Evolutionary conservation across 2,329 filamentous ascomycete species (phyloP), one percentile per base, ranked within the genome.

Genomic region (Dactylellina parvicollis): DNA sequence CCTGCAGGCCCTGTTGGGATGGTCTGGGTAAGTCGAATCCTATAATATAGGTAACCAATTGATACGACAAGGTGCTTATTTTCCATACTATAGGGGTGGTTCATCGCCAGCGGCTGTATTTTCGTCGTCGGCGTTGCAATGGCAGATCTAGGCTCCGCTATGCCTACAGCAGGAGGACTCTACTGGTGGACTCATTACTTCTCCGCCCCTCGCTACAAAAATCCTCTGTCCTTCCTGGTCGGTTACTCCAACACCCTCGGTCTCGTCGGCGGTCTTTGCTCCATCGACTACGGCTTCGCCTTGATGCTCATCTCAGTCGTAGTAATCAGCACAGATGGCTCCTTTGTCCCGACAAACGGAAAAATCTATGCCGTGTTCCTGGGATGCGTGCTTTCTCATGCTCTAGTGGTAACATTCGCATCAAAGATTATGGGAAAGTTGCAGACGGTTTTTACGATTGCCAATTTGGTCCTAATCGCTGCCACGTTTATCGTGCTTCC

Each of bases 181-280:
- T 87, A 87, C 77, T 88, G 82, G 80, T 84, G 85, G 84, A 86
- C 86, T 5, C 86, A 88, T 75, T 86, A 86, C 78, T 87, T 87
- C 77, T 83, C 84, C 9, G 83, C 82, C 1, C 83, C 84, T 1
- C 83, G 83, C 40, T 85, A 82, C 71, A 83, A 85, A 73, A 87
- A 87, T 77, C 83, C 85, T 2, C 78, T 88, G n/a, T 4, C 69
- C 14, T 73, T 73, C 42, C 47, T 73, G n/a, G 69, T 73, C 40
- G 69, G 69, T 24, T 73, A 73, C 30, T 73, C 69, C 20, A 73
- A 73, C 30, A 73, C 69, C 8, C 34, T 73, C 30, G 69, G 69
- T n/a, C 78, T 87, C 7, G 82, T 88, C n/a, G 86, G 86, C 30
- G 86, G 86, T 4, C 81, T 88, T 12, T 88, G 86, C 79, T 87